Base-by-base conservation (phyloP, 139 green algal species). In the Chlorella vulgaris region DNA sequence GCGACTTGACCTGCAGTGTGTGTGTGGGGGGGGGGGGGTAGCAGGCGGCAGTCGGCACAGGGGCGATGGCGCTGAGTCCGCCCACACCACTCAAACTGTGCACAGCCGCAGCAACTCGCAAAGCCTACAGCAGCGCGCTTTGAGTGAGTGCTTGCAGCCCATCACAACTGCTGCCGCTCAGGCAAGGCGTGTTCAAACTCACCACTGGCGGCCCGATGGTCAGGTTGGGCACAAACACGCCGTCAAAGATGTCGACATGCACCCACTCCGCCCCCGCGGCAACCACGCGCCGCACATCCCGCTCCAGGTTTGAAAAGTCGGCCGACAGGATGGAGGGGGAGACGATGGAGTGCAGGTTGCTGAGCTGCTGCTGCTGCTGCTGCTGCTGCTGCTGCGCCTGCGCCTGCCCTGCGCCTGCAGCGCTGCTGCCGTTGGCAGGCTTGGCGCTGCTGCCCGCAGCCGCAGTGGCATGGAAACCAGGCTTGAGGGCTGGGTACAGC, bases 201-300 rank as follows among this genome's bases (percentile, higher is more conserved):
- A 76, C 90, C 8, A 99, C 90, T 1, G 95, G 94, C 6, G 92
- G 86, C 8, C 95, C 95, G 28, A 99, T 90, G 0, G 96, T 99
- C 22, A 99, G 85, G 86, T 98, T 98, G 24, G 92, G 93, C 19
- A 99, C 95, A 83, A 99, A 98, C 82, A 98, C 92, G 7, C 96
- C 97, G 80, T 97, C 84, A 74, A 82, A 85, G 22, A 95, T 74
- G 69, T 95, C 91, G 10, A 95, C 87, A 81, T 95, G 91, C 53
- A 95, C 71, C 91, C 77, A 83, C 35, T 67, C 50, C 6, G 77
- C 65, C 0, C 77, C 77, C 55, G 77, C 66, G 40, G 7, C 71
- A 10, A 95, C 69, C 65, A 98, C 93, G 0, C 83, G 77, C 10
- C 84, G 71, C 74, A 91, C 91, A 51, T 98, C 95, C 4, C 86